Conservation (phyloP, 768 basidiomycete genomes). For the Podaxis sp. region DNA sequence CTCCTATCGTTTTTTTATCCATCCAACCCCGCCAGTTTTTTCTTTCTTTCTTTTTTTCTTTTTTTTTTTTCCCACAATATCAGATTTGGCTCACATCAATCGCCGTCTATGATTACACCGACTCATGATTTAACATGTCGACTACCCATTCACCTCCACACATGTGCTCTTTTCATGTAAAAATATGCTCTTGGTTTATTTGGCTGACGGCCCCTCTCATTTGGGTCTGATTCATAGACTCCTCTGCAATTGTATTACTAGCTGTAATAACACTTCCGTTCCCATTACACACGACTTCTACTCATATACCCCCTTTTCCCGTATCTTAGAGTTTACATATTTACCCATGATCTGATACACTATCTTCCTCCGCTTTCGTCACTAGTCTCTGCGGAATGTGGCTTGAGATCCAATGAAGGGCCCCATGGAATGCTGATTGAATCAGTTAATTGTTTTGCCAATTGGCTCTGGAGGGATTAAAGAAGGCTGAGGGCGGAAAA, state of each 20-base stretch:
- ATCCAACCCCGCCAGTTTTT: neutral
- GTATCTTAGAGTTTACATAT: neutral
- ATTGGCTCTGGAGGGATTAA: neutral
- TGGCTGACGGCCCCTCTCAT: neutral
- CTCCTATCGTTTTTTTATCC: neutral
- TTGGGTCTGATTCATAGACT: too few relatives aligned
- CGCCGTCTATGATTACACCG: too few relatives aligned
- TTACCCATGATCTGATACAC: neutral
- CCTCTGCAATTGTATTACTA: neutral
- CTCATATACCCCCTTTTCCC: neutral
- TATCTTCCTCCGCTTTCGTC: neutral
- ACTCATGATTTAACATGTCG: too few relatives aligned
- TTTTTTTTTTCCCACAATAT: neutral
- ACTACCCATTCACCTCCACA: too few relatives aligned
- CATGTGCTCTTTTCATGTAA: neutral
- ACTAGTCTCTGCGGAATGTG: neutral
- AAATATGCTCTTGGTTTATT: neutral
- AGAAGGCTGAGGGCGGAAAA: constrained; percentile 1
- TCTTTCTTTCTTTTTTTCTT: neutral
- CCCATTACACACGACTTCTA: neutral
- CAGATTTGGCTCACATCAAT: too few relatives aligned
- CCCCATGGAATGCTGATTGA: too few relatives aligned
- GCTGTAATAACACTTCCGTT: neutral
- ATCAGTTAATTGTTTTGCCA: neutral
- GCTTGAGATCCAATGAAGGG: neutral